Conservation (phyloP, 2,329 filamentous ascomycete genomes). For the Nothophoma quercina region DNA sequence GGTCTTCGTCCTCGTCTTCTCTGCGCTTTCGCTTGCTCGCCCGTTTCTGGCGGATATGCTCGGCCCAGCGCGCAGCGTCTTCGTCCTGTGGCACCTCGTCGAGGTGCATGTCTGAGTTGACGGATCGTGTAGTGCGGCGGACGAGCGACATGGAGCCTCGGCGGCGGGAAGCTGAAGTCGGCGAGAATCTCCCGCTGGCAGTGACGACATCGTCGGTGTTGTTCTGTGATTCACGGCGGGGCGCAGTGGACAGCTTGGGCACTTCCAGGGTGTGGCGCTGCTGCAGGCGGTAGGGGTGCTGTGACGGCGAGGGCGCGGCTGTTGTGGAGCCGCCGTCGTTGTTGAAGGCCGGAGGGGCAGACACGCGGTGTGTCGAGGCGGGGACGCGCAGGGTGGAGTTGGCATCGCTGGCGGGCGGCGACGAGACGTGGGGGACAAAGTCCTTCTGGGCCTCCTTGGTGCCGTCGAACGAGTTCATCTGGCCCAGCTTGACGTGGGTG, state of each 20-base stretch:
- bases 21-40: conserved; percentile 84
- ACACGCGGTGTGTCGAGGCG: conserved; percentile 59
- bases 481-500: conserved; percentile 49
- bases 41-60: conserved; percentile 89
- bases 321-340: conserved; percentile 55
- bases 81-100: conserved; percentile 89
- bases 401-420: conserved; percentile 25
- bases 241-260: conserved; percentile 69
- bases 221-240: conserved; percentile 70
- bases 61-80: conserved; percentile 89
- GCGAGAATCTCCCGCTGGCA: conserved; percentile 84
- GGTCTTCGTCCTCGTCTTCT: conserved; percentile 89
- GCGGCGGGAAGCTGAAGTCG: conserved; percentile 68
- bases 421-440: conserved; percentile 31
- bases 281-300: conserved; percentile 67
- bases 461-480: conserved; percentile 34
- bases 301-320: conserved; percentile 58
- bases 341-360: conserved; percentile 66
- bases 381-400: conserved; percentile 48
- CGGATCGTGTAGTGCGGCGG: conserved; percentile 81
- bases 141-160: conserved; percentile 84
- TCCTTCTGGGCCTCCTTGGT: conserved; percentile 42
- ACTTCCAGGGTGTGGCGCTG: conserved; percentile 91
- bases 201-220: conserved; percentile 67
- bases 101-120: conserved; percentile 82